Evolutionary conservation across 345 rosid species (phyloP), one percentile per base, ranked within the genome.

Genomic region (Gynandropsis gynandra): DNA sequence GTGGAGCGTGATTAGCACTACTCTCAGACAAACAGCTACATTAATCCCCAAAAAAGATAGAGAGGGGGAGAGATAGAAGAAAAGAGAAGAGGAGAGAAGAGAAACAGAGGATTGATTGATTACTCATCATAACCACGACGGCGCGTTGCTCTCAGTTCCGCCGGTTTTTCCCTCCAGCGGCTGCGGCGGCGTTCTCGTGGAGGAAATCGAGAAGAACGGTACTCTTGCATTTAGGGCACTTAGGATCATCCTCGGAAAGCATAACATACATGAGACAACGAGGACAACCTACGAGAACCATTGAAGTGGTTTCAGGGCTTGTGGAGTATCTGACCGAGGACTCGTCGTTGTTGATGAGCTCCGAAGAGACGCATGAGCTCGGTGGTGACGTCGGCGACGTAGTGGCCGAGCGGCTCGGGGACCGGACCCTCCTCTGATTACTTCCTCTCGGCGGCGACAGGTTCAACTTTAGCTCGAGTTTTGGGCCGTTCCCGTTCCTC

Each of bases 261-360:
- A 87, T 83, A n/a, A 87, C 89, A 52, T 87, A 87, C 94, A 87
- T 84, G 52, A 81, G 79, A 70, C 96, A 87, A 57, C 93, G 72
- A 13, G 96, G 96, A 41, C 96, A 87, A 0, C 96, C 98, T 1
- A 85, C 97, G 8, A 92, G 86, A 42, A 88, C 74, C 98, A 92
- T 92, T 27, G 97, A 83, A 0, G 87, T 73, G 8, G 95, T 73
- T 63, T 88, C 97, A n/a, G 98, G 98, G 68, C 96, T 87, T 66
- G 70, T 79, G 0, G 78, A 64, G 72, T 74, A 65, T 54, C 73
- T 54, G 27, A 49, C 42, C n/a, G 71, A 60, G 8, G 37, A 50
- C 13, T 75, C 82, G 9, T 85, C 87, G 33, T 71, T 78, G 74
- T 72, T 72, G 66, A 55, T 67, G 29, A 61, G 17, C 81, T 92